Base-by-base conservation (phyloP, 768 basidiomycete genomes). In the Mycena galericulata region DNA sequence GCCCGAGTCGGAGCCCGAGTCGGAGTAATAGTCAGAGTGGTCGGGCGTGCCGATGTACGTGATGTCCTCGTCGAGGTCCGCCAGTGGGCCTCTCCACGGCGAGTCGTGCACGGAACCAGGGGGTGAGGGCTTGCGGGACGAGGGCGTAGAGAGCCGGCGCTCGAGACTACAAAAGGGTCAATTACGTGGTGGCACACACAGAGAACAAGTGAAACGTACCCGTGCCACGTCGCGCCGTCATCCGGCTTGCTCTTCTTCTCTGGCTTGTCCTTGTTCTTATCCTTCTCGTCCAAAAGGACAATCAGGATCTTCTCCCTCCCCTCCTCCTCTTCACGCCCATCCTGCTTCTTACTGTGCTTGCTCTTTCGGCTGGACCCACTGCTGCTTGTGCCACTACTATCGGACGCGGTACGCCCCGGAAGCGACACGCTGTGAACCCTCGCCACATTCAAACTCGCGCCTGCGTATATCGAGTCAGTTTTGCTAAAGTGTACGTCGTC, bases 261-360 rank as follows among this genome's bases (percentile, higher is more conserved):
- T n/a, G n/a, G n/a, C 27, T 12, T 47, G 50, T 7, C 36, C 61
- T 46, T 63, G n/a, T 46, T 22, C 43, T 46, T 51, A 40, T 71
- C 66, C 36, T 71, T 68, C 36, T 64, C 66, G 30, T 71, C 70
- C 47, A 68, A 41, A 26, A 68, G 58, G 6, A 68, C 70, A 5
- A 71, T 68, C 14, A 71, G 56, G 32, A 71, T 61, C 58, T 59
- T 68, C 53, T 68, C 66, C 45, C 65, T n/a, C n/a, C n/a, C n/a
- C n/a, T n/a, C 54, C n/a, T 46, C 62, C 2, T 56, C 57, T 2
- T 62, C 61, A 26, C 18, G 34, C 54, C 47, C 38, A 12, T 58
- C 54, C 53, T 46, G 56, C 47, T 46, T 36, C 51, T 27, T 60
- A 26, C 53, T 24, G 20, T 38, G 57, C 45, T 47, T 53, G 50